Evolutionary conservation across 2,329 filamentous ascomycete genomes (phyloP), one percentile per base, ranked within the genome.

Genomic region (Diaporthe citri): DNA sequence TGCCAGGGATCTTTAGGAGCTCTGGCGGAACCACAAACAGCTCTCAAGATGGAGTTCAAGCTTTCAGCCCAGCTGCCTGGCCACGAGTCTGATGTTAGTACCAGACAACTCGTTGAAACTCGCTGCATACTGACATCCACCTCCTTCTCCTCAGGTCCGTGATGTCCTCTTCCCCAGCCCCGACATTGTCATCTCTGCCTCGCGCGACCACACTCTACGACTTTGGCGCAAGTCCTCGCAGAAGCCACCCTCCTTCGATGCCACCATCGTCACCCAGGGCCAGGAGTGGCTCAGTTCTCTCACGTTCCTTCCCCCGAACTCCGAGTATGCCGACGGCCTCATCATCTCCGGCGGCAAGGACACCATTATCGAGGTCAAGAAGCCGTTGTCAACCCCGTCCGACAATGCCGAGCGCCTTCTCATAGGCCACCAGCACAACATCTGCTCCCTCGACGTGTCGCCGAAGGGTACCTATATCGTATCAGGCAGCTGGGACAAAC

Each of bases 401-500:
- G 93, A 95, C 78, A 93, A 96, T 84, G 94, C 96, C 12, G 94
- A 98, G 78, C 93, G 94, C 31, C 88, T 98, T 77, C 89, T 99
- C 13, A 87, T 98, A 69, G 96, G 97, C 17, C 97, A 99, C 82
- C 89, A 90, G 28, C 90, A 94, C 82, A 98, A 98, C 80, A 92
- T 99, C 60, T 98, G 96, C 82, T 90, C 96, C 12, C 85, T 99
- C 59, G 95, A 97, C 80, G 92, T 95, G 22, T 93, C 93, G 69
- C 90, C 93, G 1, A 90, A 92, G 75, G 93, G 93, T 2, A 90
- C 86, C 60, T 94, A 92, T 82, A 88, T 98, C 55, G 92, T 98
- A 62, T 98, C 96, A 78, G 97, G 96, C 43, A 94, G 96, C 80
- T 99, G 97, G 97, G 97, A 99, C 83, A 91, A 91, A 41, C 93